Evolutionary conservation across 306 rosid species (phyloP), one percentile per base, ranked within the genome.

Genomic region (Glycine latifolia): DNA sequence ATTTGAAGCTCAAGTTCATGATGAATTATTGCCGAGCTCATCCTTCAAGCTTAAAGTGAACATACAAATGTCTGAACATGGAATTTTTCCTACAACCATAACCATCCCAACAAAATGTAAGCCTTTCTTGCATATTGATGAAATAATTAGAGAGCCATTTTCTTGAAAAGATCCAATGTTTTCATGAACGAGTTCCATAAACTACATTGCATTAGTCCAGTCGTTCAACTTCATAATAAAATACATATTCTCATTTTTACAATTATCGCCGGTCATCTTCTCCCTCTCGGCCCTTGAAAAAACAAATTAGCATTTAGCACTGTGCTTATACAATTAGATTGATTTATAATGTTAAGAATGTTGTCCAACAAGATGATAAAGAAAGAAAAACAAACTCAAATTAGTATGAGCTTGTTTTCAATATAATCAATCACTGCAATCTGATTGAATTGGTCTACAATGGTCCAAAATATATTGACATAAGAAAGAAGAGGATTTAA

Each of bases 391-490:
- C 53, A 43, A 3, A 15, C 10, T 20, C 37, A 15, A 15, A 44
- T 44, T 35, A 3, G 35, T 46, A 44, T 15, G 73, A 67, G 14
- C 15, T 26, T 47, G 10, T 47, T 35, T 26, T 26, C 31, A 26
- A 26, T 26, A 26, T 26, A 26, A 26, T 26, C 31, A 46, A 46
- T 47, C 59, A 26, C 16, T 20, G 75, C 59, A 71, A 26, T 71
- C 8, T 49, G 59, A 11, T 46, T 47, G 43, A 69, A 4, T 46
- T 16, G 37, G n/a, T 15, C 54, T 44, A 4, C 15, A 68, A 47
- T 10, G 41, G 12, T 71, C 76, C 60, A 71, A 71, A 71, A 6
- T 50, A 50, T 13, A 11, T 70, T 70, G n/a, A 49, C 46, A 26
- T 49, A 37, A 70, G 44, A 70, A 48, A 26, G 14, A 48, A 48